Base-by-base conservation (phyloP, 176 grass and related monocot species). In the Musa schizocarpa region DNA sequence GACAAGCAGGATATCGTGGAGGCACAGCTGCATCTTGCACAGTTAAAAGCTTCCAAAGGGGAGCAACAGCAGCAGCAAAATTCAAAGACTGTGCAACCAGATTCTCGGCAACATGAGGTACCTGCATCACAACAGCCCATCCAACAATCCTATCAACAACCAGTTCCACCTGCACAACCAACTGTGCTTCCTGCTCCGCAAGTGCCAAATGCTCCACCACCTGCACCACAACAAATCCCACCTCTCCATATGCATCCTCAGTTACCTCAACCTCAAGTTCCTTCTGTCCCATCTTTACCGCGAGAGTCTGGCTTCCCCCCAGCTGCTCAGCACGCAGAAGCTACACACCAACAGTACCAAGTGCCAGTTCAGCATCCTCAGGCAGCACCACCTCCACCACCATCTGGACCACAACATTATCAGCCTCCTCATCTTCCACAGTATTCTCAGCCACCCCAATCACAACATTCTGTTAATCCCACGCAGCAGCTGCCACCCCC, bases 1-100 rank as follows among this genome's bases (percentile, higher is more conserved):
- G 95, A 99, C 81, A 99, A 94, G 51, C 95, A 99, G 76, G 88
- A 94, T 74, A 94, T 87, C 76, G 76, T 89, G 13, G 90, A 92
- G 73, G 71, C 86, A 13, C 90, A 89, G 69, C 26, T 94, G 43
- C 88, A 92, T 25, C 95, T 91, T 69, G 50, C 86, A 27, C 93
- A 94, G 72, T 63, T 99, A 55, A 86, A 91, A 74, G 52, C 77
- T 34, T 81, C 80, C 13, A 87, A 88, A 83, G 64, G n/a, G 58
- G 84, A 82, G 17, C 59, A 29, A 8, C 75, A 83, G 17, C 73
- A 83, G 68, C 55, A 81, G 58, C 83, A 84, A 83, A 88, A 72
- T 81, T 14, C 67, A 76, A 68, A 66, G 75, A 71, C 76, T 77
- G 82, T 43, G 13, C 73, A 82, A 55, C 53, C 72, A 29, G 78